Base-by-base conservation (phyloP, 1,284 basidiomycete genomes). In the Apiotrichum gamsii region DNA sequence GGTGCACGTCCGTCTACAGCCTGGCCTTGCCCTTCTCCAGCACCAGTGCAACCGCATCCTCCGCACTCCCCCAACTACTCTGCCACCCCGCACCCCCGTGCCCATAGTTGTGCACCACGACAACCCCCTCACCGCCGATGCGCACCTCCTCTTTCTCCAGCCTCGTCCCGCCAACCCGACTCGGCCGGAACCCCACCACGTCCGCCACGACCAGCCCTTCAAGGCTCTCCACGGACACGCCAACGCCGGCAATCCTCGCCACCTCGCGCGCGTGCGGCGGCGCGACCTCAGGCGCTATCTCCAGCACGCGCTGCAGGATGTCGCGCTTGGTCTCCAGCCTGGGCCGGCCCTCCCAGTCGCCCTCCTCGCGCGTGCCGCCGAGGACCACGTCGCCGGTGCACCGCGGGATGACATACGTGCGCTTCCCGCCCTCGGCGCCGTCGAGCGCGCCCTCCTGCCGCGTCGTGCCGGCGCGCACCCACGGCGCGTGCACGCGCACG, bases 401-500 rank as follows among this genome's bases (percentile, higher is more conserved):
- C 30, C 70, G 43, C 1, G 71, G 71, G 16, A 73, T 73, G 5
- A 72, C 59, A 55, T 73, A 73, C 0, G 69, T 72, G 30, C 71
- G 51, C 39, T 63, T 51, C 1, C 71, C 71, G 9, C 67, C 69
- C 52, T 73, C 69, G 3, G 58, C 62, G 18, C 67, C 69, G 3
- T 49, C 56, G 16, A 71, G 55, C 20, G 47, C 47, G 13, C 67
- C 69, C 18, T 67, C 52, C 45, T 73, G 71, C 8, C 67, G 47
- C 4, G 71, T 73, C 39, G 39, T 68, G 0, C 71, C 71, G 1
- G 48, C 39, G 21, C 60, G 56, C 13, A 72, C 38, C 68, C 68
- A 70, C 0, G 67, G 67, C 8, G 79, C 78, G 11, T 69, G 61
- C 8, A 81, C 56, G 10, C 78, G 56, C 13, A 78, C 75, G 2